phyloP scores from a whole-genome alignment of 352 stramenopile genomes.

The Globisporangium acanthophoron region DNA sequence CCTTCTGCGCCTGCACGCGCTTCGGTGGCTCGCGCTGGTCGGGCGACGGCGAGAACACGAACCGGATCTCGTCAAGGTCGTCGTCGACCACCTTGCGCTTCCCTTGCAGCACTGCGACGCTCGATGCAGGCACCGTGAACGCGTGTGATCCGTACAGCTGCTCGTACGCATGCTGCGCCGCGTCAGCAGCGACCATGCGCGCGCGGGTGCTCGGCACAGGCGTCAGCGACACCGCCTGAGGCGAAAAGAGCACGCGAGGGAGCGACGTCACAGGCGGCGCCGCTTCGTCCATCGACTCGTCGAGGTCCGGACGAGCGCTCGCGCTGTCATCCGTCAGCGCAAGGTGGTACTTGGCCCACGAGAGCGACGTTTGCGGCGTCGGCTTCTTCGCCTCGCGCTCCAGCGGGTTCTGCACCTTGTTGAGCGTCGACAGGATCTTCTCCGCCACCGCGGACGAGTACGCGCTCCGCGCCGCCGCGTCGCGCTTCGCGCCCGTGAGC shows the following conservation, averaged over 20 bases:
- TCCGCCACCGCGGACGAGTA: conserved; percentile 74
- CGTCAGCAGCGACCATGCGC: conserved; percentile 1
- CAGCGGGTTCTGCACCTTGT: conserved; percentile 79
- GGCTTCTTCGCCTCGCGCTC: conserved; percentile 67
- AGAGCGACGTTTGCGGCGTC: conserved; percentile 69
- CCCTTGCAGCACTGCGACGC: conserved; percentile 8
- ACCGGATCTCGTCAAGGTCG: conserved; percentile 46
- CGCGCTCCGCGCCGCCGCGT: conserved; percentile 46
- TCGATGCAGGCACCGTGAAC: conserved; percentile 43
- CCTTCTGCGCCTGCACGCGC: conserved; percentile 19
- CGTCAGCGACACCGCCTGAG: conserved; percentile 34
- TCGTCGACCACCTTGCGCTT: conserved; percentile 13
- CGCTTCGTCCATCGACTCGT: conserved; percentile 27
- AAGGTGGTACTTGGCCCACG: conserved; percentile 84
- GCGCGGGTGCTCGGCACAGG: conserved; percentile 12
- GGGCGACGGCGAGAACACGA: conserved; percentile 60
- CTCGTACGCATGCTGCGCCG: not conserved
- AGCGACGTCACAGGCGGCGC: conserved; percentile 49
- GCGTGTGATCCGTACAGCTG: conserved; percentile 29
- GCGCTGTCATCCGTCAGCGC: conserved; percentile 34
- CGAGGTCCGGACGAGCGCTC: conserved; percentile 2
- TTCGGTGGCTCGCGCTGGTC: conserved; percentile 54
- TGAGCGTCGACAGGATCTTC: conserved; percentile 76
- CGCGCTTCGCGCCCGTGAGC: conserved; percentile 62
- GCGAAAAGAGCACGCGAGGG: conserved; percentile 34